These are phyloP conservation scores for cucumber (Cucumis sativus) DNA, from an alignment of 306 rosid genomes.

Conservation along the genomic window Cucumber_9930_V3 NC_026659.2:6505001-6505500, in stretches of 20 bases:
- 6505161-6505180: background rate
- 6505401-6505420: background rate
- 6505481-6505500: slow-evolving; percentile 90
- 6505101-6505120: background rate
- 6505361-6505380: background rate
- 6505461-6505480: slow-evolving; percentile 89
- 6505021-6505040: no score
- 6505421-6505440: slow-evolving; percentile 50
- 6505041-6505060: background rate
- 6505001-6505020: background rate
- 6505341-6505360: background rate
- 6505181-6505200: background rate
- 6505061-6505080: background rate
- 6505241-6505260: background rate
- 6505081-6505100: background rate
- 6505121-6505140: background rate
- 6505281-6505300: no score
- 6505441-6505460: slow-evolving; percentile 68
- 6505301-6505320: background rate
- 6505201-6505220: background rate
- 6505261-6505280: background rate
- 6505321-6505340: background rate
- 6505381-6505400: background rate
- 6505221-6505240: background rate
- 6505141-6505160: background rate